A percentile compares a stretch with the other conserved stretches of the same genome.
Evolutionary conservation across 805 yeast genomes (phyloP).

Genomic region (Wickerhamomyces queroliae): DNA sequence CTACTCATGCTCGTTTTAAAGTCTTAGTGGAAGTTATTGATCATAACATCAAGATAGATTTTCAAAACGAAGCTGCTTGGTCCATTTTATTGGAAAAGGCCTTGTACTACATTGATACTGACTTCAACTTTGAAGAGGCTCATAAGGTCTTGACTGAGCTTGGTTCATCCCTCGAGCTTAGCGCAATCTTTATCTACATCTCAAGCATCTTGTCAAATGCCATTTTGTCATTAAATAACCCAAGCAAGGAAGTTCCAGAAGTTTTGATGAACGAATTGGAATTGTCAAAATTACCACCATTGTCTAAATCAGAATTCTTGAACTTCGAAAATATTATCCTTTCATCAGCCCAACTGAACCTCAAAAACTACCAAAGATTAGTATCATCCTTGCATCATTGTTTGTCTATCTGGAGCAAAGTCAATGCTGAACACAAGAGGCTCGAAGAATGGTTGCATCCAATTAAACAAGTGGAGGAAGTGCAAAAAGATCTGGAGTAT

Average conservation of each 20-base stretch:
- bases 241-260: constrained; percentile 7
- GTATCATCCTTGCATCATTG: constrained; percentile 8
- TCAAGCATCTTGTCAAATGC: constrained; percentile 11
- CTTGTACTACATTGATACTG: constrained; percentile 4
- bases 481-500: constrained; percentile 8
- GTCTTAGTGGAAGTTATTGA: constrained; percentile 21
- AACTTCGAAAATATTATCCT: constrained; percentile 6
- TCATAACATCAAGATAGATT: constrained; percentile 17
- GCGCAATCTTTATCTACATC: constrained; percentile 12
- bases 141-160: constrained; percentile 10
- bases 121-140: constrained; percentile 12
- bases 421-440: constrained; percentile 3
- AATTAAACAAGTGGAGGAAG: constrained; percentile 3
- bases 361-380: constrained; percentile 11
- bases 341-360: constrained; percentile 7
- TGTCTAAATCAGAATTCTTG: constrained; percentile 20
- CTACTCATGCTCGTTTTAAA: constrained; percentile 16
- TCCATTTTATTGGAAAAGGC: constrained; percentile 9
- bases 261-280: constrained; percentile 7
- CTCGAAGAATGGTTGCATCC: constrained; percentile 3
- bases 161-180: constrained; percentile 16
- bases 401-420: constrained; percentile 5
- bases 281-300: constrained; percentile 17
- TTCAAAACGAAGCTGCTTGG: constrained; percentile 14
- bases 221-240: constrained; percentile 10